Conservation (phyloP, 768 basidiomycete genomes). For the Lactarius trivialis region DNA sequence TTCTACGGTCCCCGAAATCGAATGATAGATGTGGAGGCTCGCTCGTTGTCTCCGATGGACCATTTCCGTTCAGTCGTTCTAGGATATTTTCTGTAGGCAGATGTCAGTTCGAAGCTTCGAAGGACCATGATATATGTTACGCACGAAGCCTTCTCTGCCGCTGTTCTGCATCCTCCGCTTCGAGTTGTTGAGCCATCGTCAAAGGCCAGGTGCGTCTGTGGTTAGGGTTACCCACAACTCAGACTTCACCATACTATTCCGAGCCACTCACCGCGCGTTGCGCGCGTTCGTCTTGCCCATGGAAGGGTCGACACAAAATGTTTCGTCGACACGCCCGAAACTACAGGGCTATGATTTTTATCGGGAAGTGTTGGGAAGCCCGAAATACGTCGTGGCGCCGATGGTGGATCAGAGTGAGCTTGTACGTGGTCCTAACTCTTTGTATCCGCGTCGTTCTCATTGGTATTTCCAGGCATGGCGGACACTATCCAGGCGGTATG, state of each 20-base stretch:
- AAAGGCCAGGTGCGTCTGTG: neutral
- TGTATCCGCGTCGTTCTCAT: neutral
- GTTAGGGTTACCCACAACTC: conserved; percentile 10
- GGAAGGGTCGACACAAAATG: neutral
- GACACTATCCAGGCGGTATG: conserved; percentile 72
- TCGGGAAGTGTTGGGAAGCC: conserved; percentile 66
- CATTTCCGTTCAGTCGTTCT: conserved; percentile 19
- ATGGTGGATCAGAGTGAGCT: conserved; percentile 99
- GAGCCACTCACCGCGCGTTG: conserved; percentile 1
- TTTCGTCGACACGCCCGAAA: conserved; percentile 31
- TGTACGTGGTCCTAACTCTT: conserved; percentile 42
- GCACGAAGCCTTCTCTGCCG: conserved; percentile 22
- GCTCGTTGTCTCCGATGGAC: neutral
- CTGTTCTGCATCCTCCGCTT: conserved; percentile 17
- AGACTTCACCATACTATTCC: neutral
- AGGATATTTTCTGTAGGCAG: conserved; percentile 18
- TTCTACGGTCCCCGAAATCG: conserved; percentile 25
- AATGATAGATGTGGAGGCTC: conserved; percentile 12
- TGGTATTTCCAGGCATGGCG: conserved; percentile 70
- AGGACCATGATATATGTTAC: conserved; percentile 5
- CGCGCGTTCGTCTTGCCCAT: conserved; percentile 4
- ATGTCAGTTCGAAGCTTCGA: neutral
- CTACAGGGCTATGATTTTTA: conserved; percentile 82
- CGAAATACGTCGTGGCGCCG: conserved; percentile 88
- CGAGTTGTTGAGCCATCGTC: conserved; percentile 11